Conservation (phyloP, 2,329 filamentous ascomycete genomes). For the Rugonectria rugulosa region DNA sequence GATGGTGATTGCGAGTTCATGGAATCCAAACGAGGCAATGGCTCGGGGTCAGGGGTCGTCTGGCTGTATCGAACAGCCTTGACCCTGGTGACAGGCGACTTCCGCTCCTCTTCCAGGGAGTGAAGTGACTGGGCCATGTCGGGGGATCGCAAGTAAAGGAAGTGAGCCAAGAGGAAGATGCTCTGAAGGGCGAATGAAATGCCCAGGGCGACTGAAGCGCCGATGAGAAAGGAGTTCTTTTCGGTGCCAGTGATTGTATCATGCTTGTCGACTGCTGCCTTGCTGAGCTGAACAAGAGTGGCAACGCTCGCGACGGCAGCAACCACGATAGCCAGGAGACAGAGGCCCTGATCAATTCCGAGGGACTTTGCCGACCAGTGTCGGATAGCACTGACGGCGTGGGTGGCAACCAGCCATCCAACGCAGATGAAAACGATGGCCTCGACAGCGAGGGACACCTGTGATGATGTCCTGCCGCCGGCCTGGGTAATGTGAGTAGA, state of each 20-base stretch:
- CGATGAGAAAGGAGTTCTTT: slow-evolving; percentile 50
- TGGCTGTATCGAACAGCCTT: slow-evolving; percentile 63
- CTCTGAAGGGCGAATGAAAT: slow-evolving; percentile 56
- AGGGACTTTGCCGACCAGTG: slow-evolving; percentile 35
- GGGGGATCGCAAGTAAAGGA: slow-evolving; percentile 46
- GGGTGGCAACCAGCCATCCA: slow-evolving; percentile 46
- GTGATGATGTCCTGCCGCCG: slow-evolving; percentile 35
- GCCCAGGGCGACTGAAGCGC: slow-evolving; percentile 54
- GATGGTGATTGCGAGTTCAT: slow-evolving; percentile 53
- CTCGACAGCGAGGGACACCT: slow-evolving; percentile 41
- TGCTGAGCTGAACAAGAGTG: slow-evolving; percentile 50
- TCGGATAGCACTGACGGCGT: slow-evolving; percentile 29
- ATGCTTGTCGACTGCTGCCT: slow-evolving; percentile 26
- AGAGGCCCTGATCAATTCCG: slow-evolving; percentile 36
- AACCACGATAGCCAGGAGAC: slow-evolving; percentile 51
- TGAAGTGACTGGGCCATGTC: slow-evolving; percentile 32
- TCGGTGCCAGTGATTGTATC: slow-evolving; percentile 21
- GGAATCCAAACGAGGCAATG: slow-evolving; percentile 44
- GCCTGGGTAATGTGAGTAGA: slow-evolving; percentile 27
- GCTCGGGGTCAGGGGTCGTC: slow-evolving; percentile 47
- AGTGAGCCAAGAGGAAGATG: slow-evolving; percentile 56
- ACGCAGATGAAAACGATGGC: slow-evolving; percentile 37
- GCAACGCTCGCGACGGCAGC: slow-evolving; percentile 55
- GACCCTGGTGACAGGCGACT: slow-evolving; percentile 43
- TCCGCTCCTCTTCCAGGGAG: slow-evolving; percentile 32